phyloP scores from a whole-genome alignment of 1,139 yeast genomes.

The Geotrichum restrictum region DNA sequence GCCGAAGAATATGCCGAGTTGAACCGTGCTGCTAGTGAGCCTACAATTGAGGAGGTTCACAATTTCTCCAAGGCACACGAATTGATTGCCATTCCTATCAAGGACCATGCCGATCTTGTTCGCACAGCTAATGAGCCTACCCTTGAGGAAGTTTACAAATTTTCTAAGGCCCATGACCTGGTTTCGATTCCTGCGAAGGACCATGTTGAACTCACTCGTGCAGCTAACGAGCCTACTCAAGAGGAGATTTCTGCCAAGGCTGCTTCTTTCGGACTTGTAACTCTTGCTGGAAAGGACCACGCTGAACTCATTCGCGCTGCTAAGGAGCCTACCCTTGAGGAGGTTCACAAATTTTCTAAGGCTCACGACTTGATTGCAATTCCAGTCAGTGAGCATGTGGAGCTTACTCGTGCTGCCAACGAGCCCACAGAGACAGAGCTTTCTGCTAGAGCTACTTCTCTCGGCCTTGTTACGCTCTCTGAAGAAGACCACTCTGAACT shows the following conservation, averaged over 20 bases:
- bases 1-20: constrained; percentile 33
- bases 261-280: constrained; percentile 1
- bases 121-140: constrained; percentile 27
- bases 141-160: constrained; percentile 29
- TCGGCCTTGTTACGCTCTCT: constrained; percentile 30
- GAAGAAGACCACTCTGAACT: constrained; percentile 30
- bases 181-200: constrained; percentile 49
- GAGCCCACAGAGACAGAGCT: constrained; percentile 32
- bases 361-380: constrained; percentile 43
- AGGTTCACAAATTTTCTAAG: constrained; percentile 28
- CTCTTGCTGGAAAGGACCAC: constrained; percentile 10
- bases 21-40: constrained; percentile 38
- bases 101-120: constrained; percentile 24
- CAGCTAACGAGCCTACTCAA: constrained; percentile 25
- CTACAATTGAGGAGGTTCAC: constrained; percentile 33
- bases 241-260: constrained; percentile 21
- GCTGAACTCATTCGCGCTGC: constrained; percentile 11
- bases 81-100: constrained; percentile 33
- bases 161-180: constrained; percentile 40
- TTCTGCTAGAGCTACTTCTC: constrained; percentile 35
- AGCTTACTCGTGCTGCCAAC: constrained; percentile 26
- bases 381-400: constrained; percentile 36
- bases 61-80: constrained; percentile 29
- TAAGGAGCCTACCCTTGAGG: constrained; percentile 27
- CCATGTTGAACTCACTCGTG: constrained; percentile 35